Conservation (phyloP, 768 basidiomycete species). For the Lepiota venenata region DNA sequence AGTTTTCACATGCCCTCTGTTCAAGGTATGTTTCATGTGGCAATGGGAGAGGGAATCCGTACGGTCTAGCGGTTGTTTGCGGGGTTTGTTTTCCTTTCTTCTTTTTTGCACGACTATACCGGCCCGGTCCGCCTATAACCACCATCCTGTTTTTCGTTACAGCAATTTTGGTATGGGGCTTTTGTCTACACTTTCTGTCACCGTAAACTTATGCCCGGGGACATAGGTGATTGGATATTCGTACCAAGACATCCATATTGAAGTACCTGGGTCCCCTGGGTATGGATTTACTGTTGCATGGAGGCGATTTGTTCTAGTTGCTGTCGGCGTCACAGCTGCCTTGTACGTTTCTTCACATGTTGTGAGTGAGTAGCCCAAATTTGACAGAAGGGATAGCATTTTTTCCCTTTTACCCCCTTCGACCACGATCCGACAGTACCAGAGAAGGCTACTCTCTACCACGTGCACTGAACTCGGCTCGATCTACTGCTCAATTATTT, state of each 20-base stretch:
- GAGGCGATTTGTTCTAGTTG: conserved; percentile 69
- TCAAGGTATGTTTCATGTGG: conserved; percentile 71
- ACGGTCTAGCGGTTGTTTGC: conserved; percentile 65
- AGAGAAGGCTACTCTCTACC: conserved; percentile 67
- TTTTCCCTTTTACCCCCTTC: conserved; percentile 73
- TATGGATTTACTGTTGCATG: conserved; percentile 69
- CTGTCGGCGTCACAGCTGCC: conserved; percentile 70
- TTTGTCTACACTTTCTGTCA: background rate
- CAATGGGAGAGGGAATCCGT: conserved; percentile 54
- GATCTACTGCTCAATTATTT: conserved; percentile 74
- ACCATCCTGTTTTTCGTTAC: conserved; percentile 70
- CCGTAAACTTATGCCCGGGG: background rate
- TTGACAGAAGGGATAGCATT: conserved; percentile 34
- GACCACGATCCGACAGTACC: conserved; percentile 70
- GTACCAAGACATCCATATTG: conserved; percentile 56
- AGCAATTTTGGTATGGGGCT: conserved; percentile 43
- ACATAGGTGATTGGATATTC: conserved; percentile 69
- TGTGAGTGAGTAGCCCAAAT: background rate
- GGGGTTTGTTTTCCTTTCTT: conserved; percentile 72
- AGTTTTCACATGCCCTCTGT: background rate
- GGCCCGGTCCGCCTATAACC: conserved; percentile 71
- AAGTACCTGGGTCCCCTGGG: conserved; percentile 47
- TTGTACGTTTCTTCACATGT: conserved; percentile 44
- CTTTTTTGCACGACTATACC: conserved; percentile 69
- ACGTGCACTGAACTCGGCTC: conserved; percentile 64